Evolutionary conservation across 2,329 filamentous ascomycete species (phyloP), one percentile per base, ranked within the genome.

Genomic region (Pseudonectria foliicola): DNA sequence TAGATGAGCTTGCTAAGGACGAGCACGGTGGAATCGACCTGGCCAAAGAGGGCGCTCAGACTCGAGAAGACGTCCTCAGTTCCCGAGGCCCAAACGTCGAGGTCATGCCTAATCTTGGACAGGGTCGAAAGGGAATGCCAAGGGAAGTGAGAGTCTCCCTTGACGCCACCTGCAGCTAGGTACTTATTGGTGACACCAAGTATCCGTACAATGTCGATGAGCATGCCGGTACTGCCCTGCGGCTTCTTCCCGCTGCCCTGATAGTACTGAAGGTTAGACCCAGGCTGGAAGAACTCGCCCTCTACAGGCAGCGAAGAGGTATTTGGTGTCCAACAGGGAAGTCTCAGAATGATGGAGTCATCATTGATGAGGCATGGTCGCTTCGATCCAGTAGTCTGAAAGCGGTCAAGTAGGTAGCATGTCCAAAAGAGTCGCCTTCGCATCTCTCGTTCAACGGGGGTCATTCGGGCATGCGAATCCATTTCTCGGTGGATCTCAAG

Each of bases 71-170:
- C 74, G 41, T 87, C 82, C 43, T 85, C 80, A 1, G 85, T 88
- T 10, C 84, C 85, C 1, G 84, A 80, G 2, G 85, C 84, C 87
- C 87, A 94, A 23, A 85, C 74, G 53, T 93, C 85, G 15, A 94
- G 68, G 50, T 92, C 85, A 44, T 89, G 83, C 21, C 85, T 75
- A 44, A 94, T 92, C 54, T 87, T 88, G 34, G 86, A 92, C 2
- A 93, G 68, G 41, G 83, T 89, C 6, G 87, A 93, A 13, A 89
- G 70, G 2, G 85, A 80, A 55, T 93, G 86, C 87, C 87, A 94
- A 8, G 87, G 87, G 45, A 93, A 93, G 57, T 93, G 86, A 0
- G 85, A 88, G 54, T 93, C 86, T 21, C 85, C 85, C 60, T 90
- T 92, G 37, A 92, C 85, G 24, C 87, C 87, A 6, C 86, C 87